Conservation (phyloP, 371 early-diverging fungal species). For the Umbelopsis sp. region DNA sequence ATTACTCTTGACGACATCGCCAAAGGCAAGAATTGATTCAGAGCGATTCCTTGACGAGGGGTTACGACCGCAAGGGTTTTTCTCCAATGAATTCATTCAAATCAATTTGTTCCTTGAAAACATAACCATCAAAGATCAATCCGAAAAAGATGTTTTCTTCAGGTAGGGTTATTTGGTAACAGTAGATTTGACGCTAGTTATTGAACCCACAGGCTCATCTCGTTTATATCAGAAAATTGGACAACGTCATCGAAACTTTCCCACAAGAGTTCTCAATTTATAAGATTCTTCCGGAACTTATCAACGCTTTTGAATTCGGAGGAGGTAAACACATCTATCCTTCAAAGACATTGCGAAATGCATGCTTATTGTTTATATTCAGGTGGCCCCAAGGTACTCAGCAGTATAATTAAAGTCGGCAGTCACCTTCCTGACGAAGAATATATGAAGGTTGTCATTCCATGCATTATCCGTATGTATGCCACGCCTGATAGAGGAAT, state of each 20-base stretch:
- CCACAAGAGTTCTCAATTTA: constrained; percentile 84
- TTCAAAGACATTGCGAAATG: not conserved
- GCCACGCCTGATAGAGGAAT: constrained; percentile 88
- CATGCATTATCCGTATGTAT: constrained; percentile 85
- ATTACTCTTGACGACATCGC: constrained; percentile 53
- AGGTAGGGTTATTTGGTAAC: constrained; percentile 36
- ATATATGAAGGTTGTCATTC: constrained; percentile 70
- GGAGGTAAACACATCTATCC: constrained; percentile 44
- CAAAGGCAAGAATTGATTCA: constrained; percentile 65
- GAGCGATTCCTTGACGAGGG: constrained; percentile 73
- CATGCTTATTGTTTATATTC: not conserved
- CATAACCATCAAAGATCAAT: constrained; percentile 82
- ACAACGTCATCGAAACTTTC: constrained; percentile 65
- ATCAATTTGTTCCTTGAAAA: constrained; percentile 85
- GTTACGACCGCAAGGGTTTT: constrained; percentile 64
- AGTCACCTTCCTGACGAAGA: constrained; percentile 71
- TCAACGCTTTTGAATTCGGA: constrained; percentile 92
- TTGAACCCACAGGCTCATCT: constrained; percentile 13
- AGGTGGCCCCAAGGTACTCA: constrained; percentile 84
- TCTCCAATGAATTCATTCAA: constrained; percentile 78
- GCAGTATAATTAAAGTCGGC: constrained; percentile 86
- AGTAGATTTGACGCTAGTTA: not conserved
- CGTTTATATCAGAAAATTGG: constrained; percentile 50
- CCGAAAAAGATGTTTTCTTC: constrained; percentile 81
- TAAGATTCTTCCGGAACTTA: constrained; percentile 90